Evolutionary conservation across 345 rosid genomes (phyloP), one percentile per base, ranked within the genome.

Genomic region (Salix brachista): DNA sequence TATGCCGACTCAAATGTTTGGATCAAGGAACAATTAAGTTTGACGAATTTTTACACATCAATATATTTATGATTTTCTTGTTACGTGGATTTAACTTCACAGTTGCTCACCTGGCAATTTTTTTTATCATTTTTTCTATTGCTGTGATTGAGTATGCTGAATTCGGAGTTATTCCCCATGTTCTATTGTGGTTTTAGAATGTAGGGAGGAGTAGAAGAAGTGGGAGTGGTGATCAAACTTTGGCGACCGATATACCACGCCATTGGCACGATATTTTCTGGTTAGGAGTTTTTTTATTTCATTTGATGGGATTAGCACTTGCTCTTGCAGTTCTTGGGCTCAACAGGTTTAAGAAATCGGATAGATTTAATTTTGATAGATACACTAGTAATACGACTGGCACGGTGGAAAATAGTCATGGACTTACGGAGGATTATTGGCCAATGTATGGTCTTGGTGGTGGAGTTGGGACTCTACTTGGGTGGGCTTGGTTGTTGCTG

Each of bases 221-320:
- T 75, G 87, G 77, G 5, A 85, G 85, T 52, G 87, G 83, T 65
- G 85, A 79, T 71, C 89, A 90, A 78, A 82, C 80, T 50, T 68
- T 89, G 60, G 79, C 79, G 37, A 74, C 82, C 10, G 89, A 86
- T 75, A 77, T 87, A 32, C 80, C 83, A 1, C 92, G 99, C 42
- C 89, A 80, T 18, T 95, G 97, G 97, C 94, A 92, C 37, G 99
- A 95, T 85, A 84, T 94, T 36, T 95, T 95, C 84, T 95, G 99
- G 97, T 85, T 89, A 81, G 89, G 87, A 2, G 83, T 95, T 69
- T 95, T 95, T 73, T 54, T 91, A 78, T 67, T 89, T 80, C 99
- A 96, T 84, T 67, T 91, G 86, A 30, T 89, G 25, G 89, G 85
- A 69, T 75, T 96, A 65, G 96, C 92, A 12, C 80, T 89, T 50